Conservation (phyloP, 352 stramenopile genomes). For the Stephanocyclus meneghinianus region DNA sequence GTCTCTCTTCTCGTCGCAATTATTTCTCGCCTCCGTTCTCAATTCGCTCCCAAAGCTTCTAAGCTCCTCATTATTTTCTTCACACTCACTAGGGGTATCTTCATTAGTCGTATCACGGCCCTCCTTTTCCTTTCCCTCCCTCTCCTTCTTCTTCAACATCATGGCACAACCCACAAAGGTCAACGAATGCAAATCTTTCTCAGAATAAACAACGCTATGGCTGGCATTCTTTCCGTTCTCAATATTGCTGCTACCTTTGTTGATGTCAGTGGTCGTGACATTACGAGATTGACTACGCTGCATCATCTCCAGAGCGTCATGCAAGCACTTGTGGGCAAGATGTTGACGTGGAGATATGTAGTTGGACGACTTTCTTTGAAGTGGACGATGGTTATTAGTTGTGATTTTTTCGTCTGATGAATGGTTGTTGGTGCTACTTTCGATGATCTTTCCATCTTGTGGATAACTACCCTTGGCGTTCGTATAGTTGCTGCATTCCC, state of each 20-base stretch:
- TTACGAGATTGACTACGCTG: not conserved
- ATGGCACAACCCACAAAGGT: not conserved
- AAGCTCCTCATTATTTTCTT: constrained; percentile 10
- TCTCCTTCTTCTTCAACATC: constrained; percentile 14
- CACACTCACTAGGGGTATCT: no score
- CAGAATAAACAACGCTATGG: no score
- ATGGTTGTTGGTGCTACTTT: no score
- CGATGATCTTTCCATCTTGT: no score
- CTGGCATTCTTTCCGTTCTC: no score
- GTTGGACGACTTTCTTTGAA: not conserved
- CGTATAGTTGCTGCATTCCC: no score
- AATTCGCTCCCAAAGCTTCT: not conserved
- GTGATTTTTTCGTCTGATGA: not conserved
- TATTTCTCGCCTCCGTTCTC: not conserved
- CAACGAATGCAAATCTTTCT: not conserved
- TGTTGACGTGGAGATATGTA: constrained; percentile 7
- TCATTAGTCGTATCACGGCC: no score
- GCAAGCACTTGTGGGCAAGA: constrained; percentile 12
- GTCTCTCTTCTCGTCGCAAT: constrained; percentile 5
- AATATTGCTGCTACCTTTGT: not conserved
- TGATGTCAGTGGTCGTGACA: not conserved
- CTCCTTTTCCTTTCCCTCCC: no score
- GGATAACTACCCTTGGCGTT: no score
- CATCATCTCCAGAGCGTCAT: constrained; percentile 15
- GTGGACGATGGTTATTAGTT: not conserved